Base-by-base conservation (phyloP, 2,329 filamentous ascomycete species). In the Thielaviopsis musarum region DNA sequence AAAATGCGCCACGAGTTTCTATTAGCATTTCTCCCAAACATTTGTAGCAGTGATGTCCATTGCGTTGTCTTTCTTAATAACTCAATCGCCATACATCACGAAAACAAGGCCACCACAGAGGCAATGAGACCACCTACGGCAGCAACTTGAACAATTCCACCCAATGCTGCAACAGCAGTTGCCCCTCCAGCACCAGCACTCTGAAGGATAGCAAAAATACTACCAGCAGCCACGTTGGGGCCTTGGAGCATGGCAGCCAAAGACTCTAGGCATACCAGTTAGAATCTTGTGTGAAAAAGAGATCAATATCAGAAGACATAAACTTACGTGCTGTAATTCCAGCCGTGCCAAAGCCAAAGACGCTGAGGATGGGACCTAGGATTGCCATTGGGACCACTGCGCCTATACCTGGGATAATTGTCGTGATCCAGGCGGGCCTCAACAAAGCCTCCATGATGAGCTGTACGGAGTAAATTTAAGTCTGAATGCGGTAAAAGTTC, bases 181-280 rank as follows among this genome's bases (percentile, higher is more conserved):
- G 30, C 26, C 7, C 58, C 58, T 6, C 53, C 53, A 24, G 57
- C 57, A 10, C 26, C 56, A 10, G 60, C 60, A 34, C 60, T 61
- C 28, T 61, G 60, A 22, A 61, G 34, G 9, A 26, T 28, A 17
- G 60, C 52, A 56, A 56, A 61, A 19, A 38, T 13, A 30, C 60
- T 56, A 12, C 56, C 53, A 6, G 52, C 17, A 22, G 30, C 30
- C 26, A 57, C 57, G 9, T 21, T 13, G 13, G 60, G 51, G 9
- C 10, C 30, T 48, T 59, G 56, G 9, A 52, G 12, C 15, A 1
- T 15, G 21, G 56, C 56, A 5, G 59, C 59, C 24, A 56, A 1
- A 19, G 56, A 61, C 0, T 22, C 59, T 61, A 17, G 10, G 17
- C 19, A 17, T 24, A n/a, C 30, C 3, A 13, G 34, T 15, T 19